Evolutionary conservation across 202 grass and related monocot species (phyloP).

Genomic region (Setaria italica): DNA sequence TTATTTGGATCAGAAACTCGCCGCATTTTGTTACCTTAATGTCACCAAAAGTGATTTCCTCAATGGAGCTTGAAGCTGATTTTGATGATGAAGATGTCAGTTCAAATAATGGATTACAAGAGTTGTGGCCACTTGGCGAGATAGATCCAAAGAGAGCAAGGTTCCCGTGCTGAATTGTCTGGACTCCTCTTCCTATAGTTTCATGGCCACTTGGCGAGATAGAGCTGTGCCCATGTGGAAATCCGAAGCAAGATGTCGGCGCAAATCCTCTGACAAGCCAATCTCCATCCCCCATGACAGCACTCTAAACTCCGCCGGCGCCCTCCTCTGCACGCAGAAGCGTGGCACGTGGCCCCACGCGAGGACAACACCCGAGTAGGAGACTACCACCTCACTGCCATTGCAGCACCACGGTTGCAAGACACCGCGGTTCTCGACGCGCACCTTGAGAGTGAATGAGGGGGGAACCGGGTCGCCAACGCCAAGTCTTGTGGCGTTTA

Average conservation of each 20-base stretch:
- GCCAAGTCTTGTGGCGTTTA: neutral
- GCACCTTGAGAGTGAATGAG: conserved; percentile 15
- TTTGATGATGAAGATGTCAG: conserved; percentile 48
- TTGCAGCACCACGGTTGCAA: conserved; percentile 1
- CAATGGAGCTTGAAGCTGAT: conserved; percentile 57
- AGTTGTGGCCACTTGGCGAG: conserved; percentile 63
- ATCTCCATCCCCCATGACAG: conserved; percentile 4
- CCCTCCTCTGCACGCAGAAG: neutral
- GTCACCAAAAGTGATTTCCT: conserved; percentile 41
- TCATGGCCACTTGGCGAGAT: no score
- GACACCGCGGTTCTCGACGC: neutral
- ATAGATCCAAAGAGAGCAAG: conserved; percentile 78
- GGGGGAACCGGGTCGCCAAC: neutral
- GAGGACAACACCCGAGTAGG: conserved; percentile 8
- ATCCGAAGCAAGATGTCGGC: neutral
- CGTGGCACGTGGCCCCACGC: neutral
- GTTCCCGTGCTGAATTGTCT: conserved; percentile 95
- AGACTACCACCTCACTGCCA: conserved; percentile 21
- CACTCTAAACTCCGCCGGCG: neutral
- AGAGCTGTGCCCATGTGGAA: neutral
- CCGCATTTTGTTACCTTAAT: conserved; percentile 32
- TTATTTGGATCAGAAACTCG: neutral
- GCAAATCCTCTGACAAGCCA: conserved; percentile 11
- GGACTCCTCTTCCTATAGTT: conserved; percentile 83
- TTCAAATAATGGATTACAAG: conserved; percentile 50